Conservation (phyloP, 768 basidiomycete species). For the Xerocomellus intermedius region DNA sequence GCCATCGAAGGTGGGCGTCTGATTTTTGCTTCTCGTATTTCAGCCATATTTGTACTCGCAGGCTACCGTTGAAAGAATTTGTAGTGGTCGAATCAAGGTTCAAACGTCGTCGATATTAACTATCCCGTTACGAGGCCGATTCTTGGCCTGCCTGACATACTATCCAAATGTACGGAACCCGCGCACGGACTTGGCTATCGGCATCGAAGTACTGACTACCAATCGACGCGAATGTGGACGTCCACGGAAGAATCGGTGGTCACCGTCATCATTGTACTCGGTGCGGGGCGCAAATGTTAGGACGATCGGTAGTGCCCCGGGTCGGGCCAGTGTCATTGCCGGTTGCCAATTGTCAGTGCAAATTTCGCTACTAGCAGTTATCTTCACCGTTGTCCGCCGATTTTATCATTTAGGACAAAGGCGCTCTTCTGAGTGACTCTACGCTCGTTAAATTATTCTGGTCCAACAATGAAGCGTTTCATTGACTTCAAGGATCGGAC, state of each 20-base stretch:
- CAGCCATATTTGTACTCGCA: not conserved
- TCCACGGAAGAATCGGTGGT: not conserved
- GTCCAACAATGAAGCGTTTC: constrained; percentile 10
- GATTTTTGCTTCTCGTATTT: not conserved
- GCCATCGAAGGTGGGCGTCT: not conserved
- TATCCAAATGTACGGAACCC: not conserved
- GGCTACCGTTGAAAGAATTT: not conserved
- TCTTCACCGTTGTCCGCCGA: constrained; percentile 2
- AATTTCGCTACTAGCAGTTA: not conserved
- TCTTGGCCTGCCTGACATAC: not conserved
- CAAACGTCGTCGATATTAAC: not conserved
- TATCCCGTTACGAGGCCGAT: not conserved
- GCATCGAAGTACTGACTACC: not conserved
- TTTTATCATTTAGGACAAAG: constrained; percentile 2
- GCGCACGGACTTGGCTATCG: not conserved
- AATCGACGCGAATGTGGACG: not conserved
- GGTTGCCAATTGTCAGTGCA: not conserved
- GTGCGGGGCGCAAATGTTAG: not conserved
- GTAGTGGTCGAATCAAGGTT: not conserved
- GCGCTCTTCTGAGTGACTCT: not conserved
- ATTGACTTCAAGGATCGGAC: not conserved
- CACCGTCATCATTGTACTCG: not conserved
- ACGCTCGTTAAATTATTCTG: not conserved
- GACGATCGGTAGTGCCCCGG: not conserved
- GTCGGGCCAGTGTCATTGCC: not conserved